A percentile compares a stretch with the other conserved stretches of the same genome.
phyloP scores from a whole-genome alignment of 73 alveolate genomes.

The Stentor roeselii region DNA sequence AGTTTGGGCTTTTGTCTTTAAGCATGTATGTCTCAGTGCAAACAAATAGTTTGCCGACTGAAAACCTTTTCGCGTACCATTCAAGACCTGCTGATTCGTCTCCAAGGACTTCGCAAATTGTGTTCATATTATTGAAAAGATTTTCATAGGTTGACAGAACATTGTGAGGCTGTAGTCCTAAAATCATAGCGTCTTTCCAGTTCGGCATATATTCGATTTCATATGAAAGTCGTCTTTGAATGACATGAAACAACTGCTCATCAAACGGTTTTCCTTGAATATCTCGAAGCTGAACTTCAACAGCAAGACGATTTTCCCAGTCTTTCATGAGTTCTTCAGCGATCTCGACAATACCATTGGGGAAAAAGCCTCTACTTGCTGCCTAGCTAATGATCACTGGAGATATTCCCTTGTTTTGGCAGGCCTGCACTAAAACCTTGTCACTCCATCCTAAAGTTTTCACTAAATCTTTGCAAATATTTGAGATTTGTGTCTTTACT shows the following conservation, averaged over 20 bases:
- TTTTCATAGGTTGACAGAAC: constrained; percentile 27
- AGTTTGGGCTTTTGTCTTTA: constrained; percentile 15
- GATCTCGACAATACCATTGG: neutral
- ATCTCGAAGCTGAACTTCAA: neutral
- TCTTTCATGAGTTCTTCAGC: constrained; percentile 19
- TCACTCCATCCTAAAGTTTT: constrained; percentile 22
- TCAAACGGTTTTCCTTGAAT: neutral
- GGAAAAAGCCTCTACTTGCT: constrained; percentile 1
- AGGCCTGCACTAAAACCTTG: neutral
- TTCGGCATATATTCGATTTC: constrained; percentile 38
- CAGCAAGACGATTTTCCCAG: constrained; percentile 10
- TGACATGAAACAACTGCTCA: neutral
- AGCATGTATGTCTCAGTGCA: constrained; percentile 66
- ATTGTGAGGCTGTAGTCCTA: constrained; percentile 50
- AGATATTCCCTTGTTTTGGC: neutral
- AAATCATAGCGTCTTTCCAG: constrained; percentile 60
- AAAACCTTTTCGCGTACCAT: constrained; percentile 60
- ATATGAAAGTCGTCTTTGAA: constrained; percentile 36
- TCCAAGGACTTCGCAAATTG: constrained; percentile 5
- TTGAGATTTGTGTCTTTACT: neutral
- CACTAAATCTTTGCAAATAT: neutral
- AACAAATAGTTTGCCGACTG: constrained; percentile 38
- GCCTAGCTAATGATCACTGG: constrained; percentile 13
- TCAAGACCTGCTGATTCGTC: constrained; percentile 13
- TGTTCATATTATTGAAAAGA: neutral